Conservation (phyloP, 352 stramenopile genomes). For the Phytophthora sp. region DNA sequence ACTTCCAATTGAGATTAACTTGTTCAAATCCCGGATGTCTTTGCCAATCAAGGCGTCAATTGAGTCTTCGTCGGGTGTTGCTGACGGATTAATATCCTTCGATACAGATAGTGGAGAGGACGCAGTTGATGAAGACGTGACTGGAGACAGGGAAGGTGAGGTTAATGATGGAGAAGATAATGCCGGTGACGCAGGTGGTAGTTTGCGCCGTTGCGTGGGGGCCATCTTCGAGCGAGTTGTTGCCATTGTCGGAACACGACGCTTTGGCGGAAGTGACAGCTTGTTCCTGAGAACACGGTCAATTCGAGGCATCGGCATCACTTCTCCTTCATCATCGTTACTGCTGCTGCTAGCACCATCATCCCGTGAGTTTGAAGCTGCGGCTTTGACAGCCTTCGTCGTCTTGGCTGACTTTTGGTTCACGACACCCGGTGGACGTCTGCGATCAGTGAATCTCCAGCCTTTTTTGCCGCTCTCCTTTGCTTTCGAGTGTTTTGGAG, state of each 20-base stretch:
- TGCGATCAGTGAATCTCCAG: conserved; percentile 4
- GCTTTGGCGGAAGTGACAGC: conserved; percentile 36
- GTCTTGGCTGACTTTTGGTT: neutral
- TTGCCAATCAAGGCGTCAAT: conserved; percentile 56
- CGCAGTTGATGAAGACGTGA: conserved; percentile 8
- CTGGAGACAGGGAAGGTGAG: conserved; percentile 31
- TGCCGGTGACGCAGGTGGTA: conserved; percentile 1
- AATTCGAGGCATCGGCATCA: conserved; percentile 61
- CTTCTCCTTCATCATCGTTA: conserved; percentile 14
- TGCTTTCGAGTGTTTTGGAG: conserved; percentile 18
- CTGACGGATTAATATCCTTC: conserved; percentile 28
- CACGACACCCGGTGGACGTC: too few species aligned
- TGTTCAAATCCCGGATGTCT: conserved; percentile 50
- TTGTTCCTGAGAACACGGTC: conserved; percentile 47
- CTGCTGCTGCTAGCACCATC: too few species aligned
- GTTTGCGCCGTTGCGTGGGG: neutral
- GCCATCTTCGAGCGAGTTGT: conserved; percentile 1
- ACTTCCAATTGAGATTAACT: conserved; percentile 41
- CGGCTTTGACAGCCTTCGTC: conserved; percentile 9
- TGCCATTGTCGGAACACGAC: conserved; percentile 1
- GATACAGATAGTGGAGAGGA: conserved; percentile 29
- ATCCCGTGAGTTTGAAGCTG: too few species aligned
- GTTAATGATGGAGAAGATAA: conserved; percentile 16
- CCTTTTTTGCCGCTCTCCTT: conserved; percentile 5
- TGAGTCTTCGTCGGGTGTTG: conserved; percentile 32